phyloP scores from a whole-genome alignment of 129 eudicot species.

The Artemisia argyi region DNA sequence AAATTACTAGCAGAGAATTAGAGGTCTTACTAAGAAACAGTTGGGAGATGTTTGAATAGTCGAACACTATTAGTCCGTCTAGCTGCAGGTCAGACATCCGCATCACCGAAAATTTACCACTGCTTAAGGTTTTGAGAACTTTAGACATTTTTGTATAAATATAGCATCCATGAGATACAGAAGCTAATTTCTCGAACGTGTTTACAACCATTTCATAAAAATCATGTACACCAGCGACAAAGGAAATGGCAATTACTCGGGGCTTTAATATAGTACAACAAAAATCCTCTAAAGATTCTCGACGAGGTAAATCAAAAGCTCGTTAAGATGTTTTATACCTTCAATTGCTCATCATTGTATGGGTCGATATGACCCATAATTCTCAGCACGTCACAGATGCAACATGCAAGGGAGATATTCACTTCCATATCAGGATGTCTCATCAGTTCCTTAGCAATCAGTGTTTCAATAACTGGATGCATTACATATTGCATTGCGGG shows the following conservation, averaged over 20 bases:
- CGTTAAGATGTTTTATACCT: constrained; percentile 27
- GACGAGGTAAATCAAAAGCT: neutral
- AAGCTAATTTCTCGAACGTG: constrained; percentile 29
- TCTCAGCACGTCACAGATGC: constrained; percentile 40
- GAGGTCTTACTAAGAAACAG: constrained; percentile 32
- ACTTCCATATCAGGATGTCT: constrained; percentile 33
- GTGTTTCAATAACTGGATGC: constrained; percentile 27
- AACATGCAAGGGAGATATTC: constrained; percentile 31
- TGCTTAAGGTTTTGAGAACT: constrained; percentile 35
- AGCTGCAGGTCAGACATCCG: constrained; percentile 44
- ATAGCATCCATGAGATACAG: constrained; percentile 26
- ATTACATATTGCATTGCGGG: constrained; percentile 19
- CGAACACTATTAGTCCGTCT: constrained; percentile 28
- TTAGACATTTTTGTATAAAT: constrained; percentile 20
- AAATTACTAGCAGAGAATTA: neutral
- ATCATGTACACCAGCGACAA: constrained; percentile 27
- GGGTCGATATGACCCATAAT: constrained; percentile 34
- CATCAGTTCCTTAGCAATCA: constrained; percentile 24
- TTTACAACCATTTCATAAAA: constrained; percentile 34
- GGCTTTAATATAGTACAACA: too few relatives aligned
- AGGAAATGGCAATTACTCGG: neutral
- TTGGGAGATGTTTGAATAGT: constrained; percentile 39
- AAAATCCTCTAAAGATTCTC: neutral
- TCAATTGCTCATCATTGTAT: constrained; percentile 34
- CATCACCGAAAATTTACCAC: constrained; percentile 26